phyloP scores from a whole-genome alignment of 106 monocot species.

The Phalaenopsis aphrodite region DNA sequence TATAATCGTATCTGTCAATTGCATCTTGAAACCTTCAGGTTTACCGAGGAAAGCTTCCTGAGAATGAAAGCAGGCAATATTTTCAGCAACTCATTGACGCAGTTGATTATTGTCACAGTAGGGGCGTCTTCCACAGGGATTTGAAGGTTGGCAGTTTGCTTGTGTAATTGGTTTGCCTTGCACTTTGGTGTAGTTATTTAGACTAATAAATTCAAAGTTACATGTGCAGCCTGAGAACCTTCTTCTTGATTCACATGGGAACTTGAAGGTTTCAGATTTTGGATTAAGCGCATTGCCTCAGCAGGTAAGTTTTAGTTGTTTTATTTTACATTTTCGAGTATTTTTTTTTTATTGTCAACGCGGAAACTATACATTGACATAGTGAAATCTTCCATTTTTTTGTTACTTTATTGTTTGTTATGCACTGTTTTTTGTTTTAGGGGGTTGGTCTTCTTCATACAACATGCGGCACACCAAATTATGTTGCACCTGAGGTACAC shows the following conservation, averaged over 20 bases:
- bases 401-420: background rate
- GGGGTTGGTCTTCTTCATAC: conserved; percentile 84
- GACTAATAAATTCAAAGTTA: conserved; percentile 5
- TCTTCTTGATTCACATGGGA: conserved; percentile 78
- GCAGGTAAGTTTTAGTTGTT: conserved; percentile 37
- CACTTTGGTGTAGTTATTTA: background rate
- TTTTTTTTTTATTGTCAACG: background rate
- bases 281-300: conserved; percentile 85
- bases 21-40: conserved; percentile 31
- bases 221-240: conserved; percentile 89
- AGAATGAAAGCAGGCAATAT: conserved; percentile 59
- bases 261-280: conserved; percentile 92
- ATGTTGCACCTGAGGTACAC: conserved; percentile 95
- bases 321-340: background rate
- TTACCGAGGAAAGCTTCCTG: conserved; percentile 61
- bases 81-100: conserved; percentile 95
- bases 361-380: background rate
- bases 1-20: background rate
- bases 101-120: conserved; percentile 85
- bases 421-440: conserved; percentile 27
- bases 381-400: background rate
- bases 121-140: conserved; percentile 92
- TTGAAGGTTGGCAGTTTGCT: conserved; percentile 47
- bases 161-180: conserved; percentile 2
- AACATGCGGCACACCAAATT: conserved; percentile 97